A percentile compares a stretch with the other conserved stretches of the same genome.
These are phyloP conservation scores for Leccinum solheimii DNA, from an alignment of 1,284 basidiomycete species.

Conservation along the genomic window DNA sequence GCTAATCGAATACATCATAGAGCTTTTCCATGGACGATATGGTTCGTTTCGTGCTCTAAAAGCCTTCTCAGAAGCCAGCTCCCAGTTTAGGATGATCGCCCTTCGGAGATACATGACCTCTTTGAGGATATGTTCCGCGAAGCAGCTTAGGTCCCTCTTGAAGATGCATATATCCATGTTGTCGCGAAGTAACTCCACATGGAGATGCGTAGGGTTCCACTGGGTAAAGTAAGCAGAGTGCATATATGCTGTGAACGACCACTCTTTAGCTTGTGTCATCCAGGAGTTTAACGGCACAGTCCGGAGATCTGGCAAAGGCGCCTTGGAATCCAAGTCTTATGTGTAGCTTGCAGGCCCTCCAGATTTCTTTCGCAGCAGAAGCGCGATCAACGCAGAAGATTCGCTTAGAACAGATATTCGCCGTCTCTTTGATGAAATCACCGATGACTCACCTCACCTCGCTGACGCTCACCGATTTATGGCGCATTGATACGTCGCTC, in stretches of 20 bases:
- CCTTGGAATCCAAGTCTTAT: constrained; percentile 30
- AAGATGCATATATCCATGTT: constrained; percentile 29
- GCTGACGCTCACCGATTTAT: constrained; percentile 51
- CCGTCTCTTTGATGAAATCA: constrained; percentile 9
- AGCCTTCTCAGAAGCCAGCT: constrained; percentile 27
- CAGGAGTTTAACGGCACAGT: constrained; percentile 23
- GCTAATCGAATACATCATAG: constrained; percentile 29
- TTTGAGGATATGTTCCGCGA: constrained; percentile 22
- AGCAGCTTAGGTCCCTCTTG: constrained; percentile 23
- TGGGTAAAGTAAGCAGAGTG: constrained; percentile 32
- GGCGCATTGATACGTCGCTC: constrained; percentile 51
- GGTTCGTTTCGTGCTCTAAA: constrained; percentile 24
- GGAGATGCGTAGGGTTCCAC: constrained; percentile 18
- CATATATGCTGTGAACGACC: constrained; percentile 22
- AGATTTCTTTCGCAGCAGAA: constrained; percentile 29
- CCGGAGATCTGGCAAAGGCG: constrained; percentile 22
- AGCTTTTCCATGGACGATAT: constrained; percentile 21
- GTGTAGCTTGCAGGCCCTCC: constrained; percentile 17
- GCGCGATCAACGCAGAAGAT: constrained; percentile 27
- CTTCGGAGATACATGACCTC: constrained; percentile 31
- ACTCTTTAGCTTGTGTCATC: constrained; percentile 1
- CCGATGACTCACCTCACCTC: constrained; percentile 37
- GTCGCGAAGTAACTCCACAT: constrained; percentile 9
- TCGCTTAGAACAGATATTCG: constrained; percentile 28
- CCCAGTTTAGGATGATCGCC: constrained; percentile 26